These are phyloP conservation scores for Primulina eburnea DNA, from an alignment of 257 asterid species.

Conservation along the genomic window DNA sequence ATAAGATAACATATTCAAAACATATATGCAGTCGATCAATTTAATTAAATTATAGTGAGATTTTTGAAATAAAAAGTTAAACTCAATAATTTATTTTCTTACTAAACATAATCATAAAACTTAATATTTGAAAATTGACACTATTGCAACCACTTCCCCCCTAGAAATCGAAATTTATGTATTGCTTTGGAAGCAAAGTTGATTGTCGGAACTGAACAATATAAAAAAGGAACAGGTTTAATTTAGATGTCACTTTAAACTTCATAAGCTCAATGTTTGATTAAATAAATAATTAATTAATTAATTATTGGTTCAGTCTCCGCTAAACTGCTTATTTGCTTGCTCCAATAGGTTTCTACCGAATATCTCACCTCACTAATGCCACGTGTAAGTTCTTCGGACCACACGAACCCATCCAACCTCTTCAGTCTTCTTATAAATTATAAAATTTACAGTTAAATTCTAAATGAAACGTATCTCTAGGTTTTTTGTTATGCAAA, in stretches of 20 bases:
- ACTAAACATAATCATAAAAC: neutral
- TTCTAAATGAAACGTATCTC: too few species aligned
- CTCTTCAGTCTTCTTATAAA: too few species aligned
- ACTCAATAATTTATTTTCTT: too few species aligned
- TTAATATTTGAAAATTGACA: neutral
- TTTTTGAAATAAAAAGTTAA: too few species aligned
- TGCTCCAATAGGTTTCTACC: conserved; percentile 58
- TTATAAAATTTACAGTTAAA: too few species aligned
- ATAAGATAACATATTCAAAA: neutral
- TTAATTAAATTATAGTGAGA: too few species aligned
- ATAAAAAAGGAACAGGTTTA: conserved; percentile 29
- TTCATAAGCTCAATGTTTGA: conserved; percentile 18
- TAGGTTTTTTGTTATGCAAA: too few species aligned
- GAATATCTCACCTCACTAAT: neutral
- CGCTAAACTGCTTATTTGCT: conserved; percentile 61
- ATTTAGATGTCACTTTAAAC: conserved; percentile 36
- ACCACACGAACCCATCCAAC: too few species aligned
- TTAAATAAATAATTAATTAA: neutral
- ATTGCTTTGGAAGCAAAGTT: conserved; percentile 48
- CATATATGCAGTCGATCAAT: neutral
- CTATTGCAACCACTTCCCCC: neutral
- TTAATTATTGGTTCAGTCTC: conserved; percentile 29
- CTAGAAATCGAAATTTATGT: neutral
- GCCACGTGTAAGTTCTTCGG: conserved; percentile 22
- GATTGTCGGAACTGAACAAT: conserved; percentile 44